These are phyloP conservation scores for Cicer judaicum DNA, from an alignment of 306 rosid genomes.

Conservation along the genomic window DNA sequence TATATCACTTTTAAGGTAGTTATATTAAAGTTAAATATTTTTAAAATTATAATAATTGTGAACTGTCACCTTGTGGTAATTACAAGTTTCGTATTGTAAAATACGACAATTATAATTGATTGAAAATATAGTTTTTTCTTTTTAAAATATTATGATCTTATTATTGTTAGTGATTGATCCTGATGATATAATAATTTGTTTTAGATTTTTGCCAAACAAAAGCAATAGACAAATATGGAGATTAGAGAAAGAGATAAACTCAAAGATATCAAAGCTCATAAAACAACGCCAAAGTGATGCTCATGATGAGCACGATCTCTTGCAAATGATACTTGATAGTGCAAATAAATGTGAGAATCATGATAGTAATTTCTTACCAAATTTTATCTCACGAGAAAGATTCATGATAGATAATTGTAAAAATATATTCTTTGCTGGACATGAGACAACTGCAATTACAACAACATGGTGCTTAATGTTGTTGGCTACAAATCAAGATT, in stretches of 20 bases:
- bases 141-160: neutral
- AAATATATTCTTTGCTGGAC: conserved; percentile 55
- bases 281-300: conserved; percentile 48
- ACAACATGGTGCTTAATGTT: conserved; percentile 54
- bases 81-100: no score
- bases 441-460: conserved; percentile 54
- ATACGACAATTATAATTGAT: neutral
- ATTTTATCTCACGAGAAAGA: conserved; percentile 33
- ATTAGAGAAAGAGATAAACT: conserved; percentile 63
- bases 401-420: conserved; percentile 63
- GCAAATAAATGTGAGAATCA: conserved; percentile 46
- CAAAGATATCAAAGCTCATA: conserved; percentile 53
- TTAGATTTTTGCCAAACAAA: conserved; percentile 63
- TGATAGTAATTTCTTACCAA: conserved; percentile 22
- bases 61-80: no score
- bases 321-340: conserved; percentile 71
- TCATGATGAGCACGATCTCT: conserved; percentile 58
- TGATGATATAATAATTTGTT: conserved; percentile 1
- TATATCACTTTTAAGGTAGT: no score
- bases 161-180: neutral
- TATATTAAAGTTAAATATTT: no score
- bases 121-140: neutral
- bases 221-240: conserved; percentile 64
- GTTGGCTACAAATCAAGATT: conserved; percentile 49
- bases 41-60: no score